A percentile compares a stretch with the other conserved stretches of the same genome.
phyloP scores from a whole-genome alignment of 805 yeast species.

The Yarrowia hollandica region DNA sequence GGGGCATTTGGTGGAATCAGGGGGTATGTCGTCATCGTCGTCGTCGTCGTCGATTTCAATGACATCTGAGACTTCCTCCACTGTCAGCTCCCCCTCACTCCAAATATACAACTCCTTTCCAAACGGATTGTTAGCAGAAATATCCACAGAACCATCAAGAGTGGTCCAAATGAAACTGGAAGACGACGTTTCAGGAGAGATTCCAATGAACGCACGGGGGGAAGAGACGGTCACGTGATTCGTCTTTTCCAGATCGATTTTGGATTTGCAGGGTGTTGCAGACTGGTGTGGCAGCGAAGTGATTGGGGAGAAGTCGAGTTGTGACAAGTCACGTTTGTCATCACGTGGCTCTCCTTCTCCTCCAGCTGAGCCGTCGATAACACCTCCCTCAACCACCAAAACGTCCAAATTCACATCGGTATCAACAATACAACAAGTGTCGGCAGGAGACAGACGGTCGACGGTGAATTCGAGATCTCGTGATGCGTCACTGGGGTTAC shows the following conservation, averaged over 20 bases:
- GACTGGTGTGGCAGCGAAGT: neutral
- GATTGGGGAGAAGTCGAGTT: neutral
- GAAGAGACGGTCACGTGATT: neutral
- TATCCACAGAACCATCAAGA: neutral
- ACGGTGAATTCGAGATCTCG: conserved; percentile 40
- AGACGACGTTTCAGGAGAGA: neutral
- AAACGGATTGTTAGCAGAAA: neutral
- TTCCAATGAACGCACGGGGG: neutral
- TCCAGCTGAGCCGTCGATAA: no score
- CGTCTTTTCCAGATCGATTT: neutral
- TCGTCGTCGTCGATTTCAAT: neutral
- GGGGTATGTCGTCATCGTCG: neutral
- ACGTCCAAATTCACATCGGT: conserved; percentile 52
- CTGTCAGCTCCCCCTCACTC: neutral
- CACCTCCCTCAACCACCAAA: conserved; percentile 27
- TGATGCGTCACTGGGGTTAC: conserved; percentile 37
- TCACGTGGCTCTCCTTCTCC: neutral
- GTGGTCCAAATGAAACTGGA: conserved; percentile 10
- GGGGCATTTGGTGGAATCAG: conserved; percentile 35
- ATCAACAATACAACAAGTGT: conserved; percentile 52
- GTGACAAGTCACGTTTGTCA: neutral
- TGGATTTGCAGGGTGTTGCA: neutral
- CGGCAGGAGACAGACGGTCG: conserved; percentile 45
- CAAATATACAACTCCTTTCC: conserved; percentile 6
- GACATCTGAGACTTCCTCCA: neutral